phyloP scores from a whole-genome alignment of 768 basidiomycete genomes.

The Russula griseocarnosa region DNA sequence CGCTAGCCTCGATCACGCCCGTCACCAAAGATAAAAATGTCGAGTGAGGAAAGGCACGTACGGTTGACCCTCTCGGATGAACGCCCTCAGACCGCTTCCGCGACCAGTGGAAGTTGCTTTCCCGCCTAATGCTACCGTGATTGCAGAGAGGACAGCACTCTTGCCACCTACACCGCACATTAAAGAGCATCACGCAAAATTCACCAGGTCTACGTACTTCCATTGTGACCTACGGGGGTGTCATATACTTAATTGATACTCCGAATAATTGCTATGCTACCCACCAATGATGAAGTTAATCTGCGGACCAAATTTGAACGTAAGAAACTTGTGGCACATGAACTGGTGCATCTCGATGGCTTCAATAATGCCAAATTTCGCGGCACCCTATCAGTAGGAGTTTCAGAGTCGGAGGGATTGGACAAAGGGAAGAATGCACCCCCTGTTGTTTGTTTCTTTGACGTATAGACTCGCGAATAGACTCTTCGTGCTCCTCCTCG shows the following conservation, averaged over 20 bases:
- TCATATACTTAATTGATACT: background rate
- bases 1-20: slow-evolving; percentile 38
- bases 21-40: slow-evolving; percentile 4
- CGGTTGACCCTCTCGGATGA: slow-evolving; percentile 81
- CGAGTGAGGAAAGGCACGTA: slow-evolving; percentile 37
- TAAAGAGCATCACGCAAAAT: slow-evolving; percentile 11
- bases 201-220: slow-evolving; percentile 56
- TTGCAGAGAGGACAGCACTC: slow-evolving; percentile 89
- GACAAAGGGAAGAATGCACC: slow-evolving; percentile 35
- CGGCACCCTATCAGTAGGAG: slow-evolving; percentile 51
- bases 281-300: slow-evolving; percentile 96
- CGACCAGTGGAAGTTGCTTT: slow-evolving; percentile 91
- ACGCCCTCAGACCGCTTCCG: slow-evolving; percentile 76
- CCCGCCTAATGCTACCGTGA: slow-evolving; percentile 90
- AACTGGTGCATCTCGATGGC: slow-evolving; percentile 85
- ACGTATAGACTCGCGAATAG: slow-evolving; percentile 52
- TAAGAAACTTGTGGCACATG: slow-evolving; percentile 89
- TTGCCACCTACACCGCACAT: slow-evolving; percentile 66
- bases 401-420: background rate
- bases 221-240: slow-evolving; percentile 68
- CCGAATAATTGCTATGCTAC: slow-evolving; percentile 25
- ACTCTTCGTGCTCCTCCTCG: slow-evolving; percentile 56
- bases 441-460: slow-evolving; percentile 44
- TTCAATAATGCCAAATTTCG: slow-evolving; percentile 86
- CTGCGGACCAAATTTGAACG: slow-evolving; percentile 83